Percentiles rank a stretch among this genome's conserved stretches.
Evolutionary conservation across 2,329 filamentous ascomycete species (phyloP).

Genomic region (Cercospora janseana): DNA sequence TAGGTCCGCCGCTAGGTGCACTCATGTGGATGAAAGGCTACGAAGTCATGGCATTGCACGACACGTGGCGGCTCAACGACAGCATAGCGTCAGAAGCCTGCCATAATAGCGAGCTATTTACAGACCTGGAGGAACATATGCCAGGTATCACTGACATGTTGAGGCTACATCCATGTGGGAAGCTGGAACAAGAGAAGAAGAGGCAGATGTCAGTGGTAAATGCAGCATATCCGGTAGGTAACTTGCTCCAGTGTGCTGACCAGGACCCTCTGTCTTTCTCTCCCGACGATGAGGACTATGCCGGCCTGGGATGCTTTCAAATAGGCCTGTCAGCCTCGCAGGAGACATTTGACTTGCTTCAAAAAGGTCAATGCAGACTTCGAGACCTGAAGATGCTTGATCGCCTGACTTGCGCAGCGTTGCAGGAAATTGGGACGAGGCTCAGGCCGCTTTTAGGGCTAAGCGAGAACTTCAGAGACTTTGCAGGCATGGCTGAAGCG

Average conservation of each 20-base stretch:
- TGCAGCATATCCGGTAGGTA: background rate
- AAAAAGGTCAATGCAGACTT: conserved; percentile 46
- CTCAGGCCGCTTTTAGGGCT: conserved; percentile 8
- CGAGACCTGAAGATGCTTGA: conserved; percentile 44
- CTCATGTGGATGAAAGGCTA: conserved; percentile 50
- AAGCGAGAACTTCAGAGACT: conserved; percentile 17
- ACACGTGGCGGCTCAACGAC: conserved; percentile 39
- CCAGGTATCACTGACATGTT: conserved; percentile 4
- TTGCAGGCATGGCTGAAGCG: conserved; percentile 2
- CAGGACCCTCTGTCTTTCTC: conserved; percentile 8
- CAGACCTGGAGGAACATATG: conserved; percentile 13
- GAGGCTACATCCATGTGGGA: background rate
- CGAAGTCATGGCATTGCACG: conserved; percentile 46
- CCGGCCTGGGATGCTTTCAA: conserved; percentile 41
- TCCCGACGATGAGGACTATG: conserved; percentile 14
- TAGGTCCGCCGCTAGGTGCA: conserved; percentile 44
- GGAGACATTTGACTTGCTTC: conserved; percentile 46
- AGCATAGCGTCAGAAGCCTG: conserved; percentile 17
- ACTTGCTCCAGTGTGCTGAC: background rate
- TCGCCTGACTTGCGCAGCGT: conserved; percentile 37
- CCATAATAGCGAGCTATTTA: background rate
- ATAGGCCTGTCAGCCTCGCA: conserved; percentile 45
- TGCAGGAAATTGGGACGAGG: conserved; percentile 36
- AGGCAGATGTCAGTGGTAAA: background rate
- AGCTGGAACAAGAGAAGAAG: background rate